Evolutionary conservation across 148 eudicot genomes (phyloP).

Genomic region (Camellia lanceoleosa): DNA sequence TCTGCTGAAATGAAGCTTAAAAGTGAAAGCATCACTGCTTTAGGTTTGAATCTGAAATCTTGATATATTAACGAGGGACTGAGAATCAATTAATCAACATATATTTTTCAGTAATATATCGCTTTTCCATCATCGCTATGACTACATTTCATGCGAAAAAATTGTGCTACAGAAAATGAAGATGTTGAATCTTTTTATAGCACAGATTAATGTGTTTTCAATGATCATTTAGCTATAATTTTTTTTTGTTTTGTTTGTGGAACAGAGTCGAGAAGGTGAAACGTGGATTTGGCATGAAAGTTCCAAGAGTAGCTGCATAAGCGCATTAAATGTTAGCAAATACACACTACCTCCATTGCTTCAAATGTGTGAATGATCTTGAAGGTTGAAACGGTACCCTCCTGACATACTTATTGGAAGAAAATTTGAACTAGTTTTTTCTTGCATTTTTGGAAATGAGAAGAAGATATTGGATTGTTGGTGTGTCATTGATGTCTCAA

Average conservation of each 20-base stretch:
- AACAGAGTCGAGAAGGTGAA: slow-evolving; percentile 78
- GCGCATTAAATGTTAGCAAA: neutral
- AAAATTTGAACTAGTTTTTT: neutral
- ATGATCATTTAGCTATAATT: neutral
- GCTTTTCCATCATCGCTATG: neutral
- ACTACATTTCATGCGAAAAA: neutral
- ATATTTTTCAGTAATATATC: too few relatives aligned
- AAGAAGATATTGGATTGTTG: neutral
- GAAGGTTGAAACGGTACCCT: slow-evolving; percentile 1
- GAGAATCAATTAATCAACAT: too few relatives aligned
- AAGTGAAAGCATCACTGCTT: neutral
- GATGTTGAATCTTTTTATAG: neutral
- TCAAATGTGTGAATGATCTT: neutral
- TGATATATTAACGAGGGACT: too few relatives aligned
- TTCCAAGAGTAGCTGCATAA: slow-evolving; percentile 47
- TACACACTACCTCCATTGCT: slow-evolving; percentile 1
- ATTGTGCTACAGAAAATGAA: neutral
- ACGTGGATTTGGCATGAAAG: slow-evolving; percentile 95
- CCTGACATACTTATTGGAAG: too few relatives aligned
- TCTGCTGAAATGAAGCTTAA: neutral
- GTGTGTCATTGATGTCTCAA: neutral
- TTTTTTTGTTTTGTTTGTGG: neutral
- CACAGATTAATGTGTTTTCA: neutral
- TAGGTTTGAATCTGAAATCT: neutral
- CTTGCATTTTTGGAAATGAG: neutral